Percentiles rank a stretch among this genome's conserved stretches.
phyloP scores from a whole-genome alignment of 176 grass and related monocot genomes.

The Oryza coarctata region DNA sequence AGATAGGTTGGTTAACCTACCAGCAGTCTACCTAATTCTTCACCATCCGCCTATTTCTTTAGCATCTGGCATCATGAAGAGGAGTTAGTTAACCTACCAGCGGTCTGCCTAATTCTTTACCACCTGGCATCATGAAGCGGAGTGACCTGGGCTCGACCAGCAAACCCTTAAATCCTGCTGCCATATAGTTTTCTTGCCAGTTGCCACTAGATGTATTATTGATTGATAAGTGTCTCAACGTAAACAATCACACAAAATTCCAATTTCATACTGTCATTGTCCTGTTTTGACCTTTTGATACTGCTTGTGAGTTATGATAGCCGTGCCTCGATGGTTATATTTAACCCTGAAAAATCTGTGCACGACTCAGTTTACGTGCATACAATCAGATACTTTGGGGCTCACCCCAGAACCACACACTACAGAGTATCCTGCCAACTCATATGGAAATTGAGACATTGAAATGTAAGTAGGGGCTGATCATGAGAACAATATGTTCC shows the following conservation, averaged over 20 bases:
- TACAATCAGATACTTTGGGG: not conserved
- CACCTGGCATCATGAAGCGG: too few species aligned
- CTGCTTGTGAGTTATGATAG: not conserved
- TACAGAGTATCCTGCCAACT: not conserved
- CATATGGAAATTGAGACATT: not conserved
- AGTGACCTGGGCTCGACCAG: not conserved
- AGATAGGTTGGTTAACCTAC: not conserved
- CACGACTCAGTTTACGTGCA: not conserved
- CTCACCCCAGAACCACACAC: too few species aligned
- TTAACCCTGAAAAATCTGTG: not conserved
- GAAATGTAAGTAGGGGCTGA: not conserved
- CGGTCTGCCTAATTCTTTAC: too few species aligned
- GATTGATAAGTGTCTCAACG: too few species aligned
- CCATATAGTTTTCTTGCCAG: not conserved
- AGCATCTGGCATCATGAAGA: not conserved
- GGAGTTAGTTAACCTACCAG: not conserved
- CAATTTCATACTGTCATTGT: too few species aligned
- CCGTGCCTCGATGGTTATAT: not conserved
- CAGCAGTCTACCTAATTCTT: not conserved
- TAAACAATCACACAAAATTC: not conserved
- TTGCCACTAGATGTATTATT: not conserved
- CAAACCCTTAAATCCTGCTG: not conserved
- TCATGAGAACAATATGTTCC: not conserved
- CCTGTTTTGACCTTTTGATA: not conserved
- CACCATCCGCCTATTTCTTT: too few species aligned